Conservation (phyloP, 192 early-diverging fungal species). For the Coemansia sp. region DNA sequence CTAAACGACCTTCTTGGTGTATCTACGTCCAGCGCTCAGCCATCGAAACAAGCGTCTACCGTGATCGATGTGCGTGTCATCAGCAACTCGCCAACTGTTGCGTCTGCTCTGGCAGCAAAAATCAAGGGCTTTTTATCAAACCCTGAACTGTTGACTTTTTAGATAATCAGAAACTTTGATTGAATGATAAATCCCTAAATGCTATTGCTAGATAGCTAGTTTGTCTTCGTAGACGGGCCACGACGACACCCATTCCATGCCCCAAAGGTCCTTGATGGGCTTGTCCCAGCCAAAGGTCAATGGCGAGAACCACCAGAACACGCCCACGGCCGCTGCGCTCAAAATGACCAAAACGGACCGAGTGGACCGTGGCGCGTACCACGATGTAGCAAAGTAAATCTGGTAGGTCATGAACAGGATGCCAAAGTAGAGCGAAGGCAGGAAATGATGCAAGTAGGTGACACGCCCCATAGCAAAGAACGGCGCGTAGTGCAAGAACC, state of each 20-base stretch:
- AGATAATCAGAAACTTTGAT: background rate
- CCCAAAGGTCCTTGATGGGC: conserved; percentile 31
- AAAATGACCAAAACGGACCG: conserved; percentile 11
- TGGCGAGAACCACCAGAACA: conserved; percentile 55
- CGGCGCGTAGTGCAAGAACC: conserved; percentile 74
- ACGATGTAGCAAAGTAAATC: conserved; percentile 55
- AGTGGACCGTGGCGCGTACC: conserved; percentile 21
- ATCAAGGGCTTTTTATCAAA: conserved; percentile 44
- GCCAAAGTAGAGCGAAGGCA: conserved; percentile 69
- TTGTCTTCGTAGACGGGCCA: conserved; percentile 44
- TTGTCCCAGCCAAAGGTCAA: conserved; percentile 49
- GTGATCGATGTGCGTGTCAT: conserved; percentile 34
- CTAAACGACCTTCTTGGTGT: conserved; percentile 35
- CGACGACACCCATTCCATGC: conserved; percentile 43
- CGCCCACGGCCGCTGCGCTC: conserved; percentile 3
- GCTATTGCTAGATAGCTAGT: conserved; percentile 15
- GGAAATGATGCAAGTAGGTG: conserved; percentile 75
- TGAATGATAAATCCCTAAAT: background rate
- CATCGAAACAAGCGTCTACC: background rate
- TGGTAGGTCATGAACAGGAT: conserved; percentile 61
- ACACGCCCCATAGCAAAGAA: conserved; percentile 79
- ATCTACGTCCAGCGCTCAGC: background rate
- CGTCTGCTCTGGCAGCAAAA: conserved; percentile 23
- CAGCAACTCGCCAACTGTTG: conserved; percentile 24
- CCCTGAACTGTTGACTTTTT: conserved; percentile 43